Percentiles rank a stretch among this genome's conserved stretches.
Evolutionary conservation across 2,329 filamentous ascomycete genomes (phyloP).

Genomic region (Apiospora arundinis): DNA sequence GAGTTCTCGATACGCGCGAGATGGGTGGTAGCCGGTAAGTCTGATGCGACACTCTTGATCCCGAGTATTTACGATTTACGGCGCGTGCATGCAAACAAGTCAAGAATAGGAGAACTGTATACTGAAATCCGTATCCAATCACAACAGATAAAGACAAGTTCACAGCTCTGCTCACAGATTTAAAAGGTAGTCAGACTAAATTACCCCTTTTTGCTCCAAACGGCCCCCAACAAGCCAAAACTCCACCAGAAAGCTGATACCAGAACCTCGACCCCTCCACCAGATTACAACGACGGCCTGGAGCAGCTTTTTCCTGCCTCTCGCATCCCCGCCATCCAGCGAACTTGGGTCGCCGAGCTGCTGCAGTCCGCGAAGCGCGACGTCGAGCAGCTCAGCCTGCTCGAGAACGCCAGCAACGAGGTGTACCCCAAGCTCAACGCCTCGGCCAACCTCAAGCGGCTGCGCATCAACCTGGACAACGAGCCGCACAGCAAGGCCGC

Average conservation of each 20-base stretch:
- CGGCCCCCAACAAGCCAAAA: background rate
- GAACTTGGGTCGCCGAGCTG: conserved; percentile 54
- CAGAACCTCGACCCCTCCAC: background rate
- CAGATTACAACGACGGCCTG: conserved; percentile 55
- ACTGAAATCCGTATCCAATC: background rate
- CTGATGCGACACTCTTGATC: background rate
- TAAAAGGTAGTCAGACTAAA: conserved; percentile 46
- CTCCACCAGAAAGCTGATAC: background rate
- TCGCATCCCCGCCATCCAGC: conserved; percentile 49
- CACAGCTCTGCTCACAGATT: conserved; percentile 45
- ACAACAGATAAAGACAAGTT: conserved; percentile 53
- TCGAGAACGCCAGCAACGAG: conserved; percentile 49
- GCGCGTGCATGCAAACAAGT: background rate
- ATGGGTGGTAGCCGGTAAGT: conserved; percentile 51
- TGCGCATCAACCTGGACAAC: conserved; percentile 54
- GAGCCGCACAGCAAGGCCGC: conserved; percentile 41
- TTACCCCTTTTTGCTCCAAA: background rate
- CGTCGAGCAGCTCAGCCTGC: conserved; percentile 47
- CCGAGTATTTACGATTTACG: background rate
- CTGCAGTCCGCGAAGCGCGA: conserved; percentile 52
- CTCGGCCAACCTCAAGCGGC: conserved; percentile 51
- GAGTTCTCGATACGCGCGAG: conserved; percentile 45
- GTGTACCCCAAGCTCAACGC: conserved; percentile 50
- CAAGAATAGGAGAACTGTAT: background rate
- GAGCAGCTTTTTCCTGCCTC: conserved; percentile 53